Conservation (phyloP, 352 stramenopile species). For the Phytophthora europaea region DNA sequence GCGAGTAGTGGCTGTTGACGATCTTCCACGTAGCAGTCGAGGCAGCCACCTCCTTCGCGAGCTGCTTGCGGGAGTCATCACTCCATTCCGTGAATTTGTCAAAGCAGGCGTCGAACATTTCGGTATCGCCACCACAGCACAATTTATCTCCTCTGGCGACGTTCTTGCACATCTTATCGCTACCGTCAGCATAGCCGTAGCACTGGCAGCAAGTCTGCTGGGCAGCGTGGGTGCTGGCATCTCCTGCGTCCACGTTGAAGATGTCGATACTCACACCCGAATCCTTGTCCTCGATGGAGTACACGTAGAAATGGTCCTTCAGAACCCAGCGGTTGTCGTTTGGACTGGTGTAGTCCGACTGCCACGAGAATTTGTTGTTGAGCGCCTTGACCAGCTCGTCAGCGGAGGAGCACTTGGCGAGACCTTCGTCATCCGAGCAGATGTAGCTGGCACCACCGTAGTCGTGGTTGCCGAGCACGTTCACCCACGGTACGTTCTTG, state of each 20-base stretch:
- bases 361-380: slow-evolving; percentile 65
- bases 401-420: slow-evolving; percentile 51
- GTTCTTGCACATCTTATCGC: slow-evolving; percentile 64
- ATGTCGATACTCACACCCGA: slow-evolving; percentile 72
- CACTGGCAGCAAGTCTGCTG: slow-evolving; percentile 88
- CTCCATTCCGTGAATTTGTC: slow-evolving; percentile 73
- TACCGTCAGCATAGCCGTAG: slow-evolving; percentile 73
- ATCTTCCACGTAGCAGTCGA: slow-evolving; percentile 88
- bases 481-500: slow-evolving; percentile 72
- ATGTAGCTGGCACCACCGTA: slow-evolving; percentile 81
- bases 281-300: slow-evolving; percentile 54
- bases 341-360: slow-evolving; percentile 73
- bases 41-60: slow-evolving; percentile 54
- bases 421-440: slow-evolving; percentile 56
- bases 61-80: slow-evolving; percentile 74
- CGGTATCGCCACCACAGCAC: slow-evolving; percentile 65
- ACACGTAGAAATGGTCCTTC: slow-evolving; percentile 78
- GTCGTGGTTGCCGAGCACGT: slow-evolving; percentile 86
- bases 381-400: slow-evolving; percentile 62
- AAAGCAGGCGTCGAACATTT: slow-evolving; percentile 70
- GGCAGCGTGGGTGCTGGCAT: slow-evolving; percentile 69
- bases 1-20: slow-evolving; percentile 87
- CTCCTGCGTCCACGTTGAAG: slow-evolving; percentile 79
- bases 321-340: slow-evolving; percentile 82
- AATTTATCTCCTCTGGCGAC: slow-evolving; percentile 55